These are phyloP conservation scores for Rosa lucieae DNA, from an alignment of 306 rosid genomes.

Conservation along the genomic window DNA sequence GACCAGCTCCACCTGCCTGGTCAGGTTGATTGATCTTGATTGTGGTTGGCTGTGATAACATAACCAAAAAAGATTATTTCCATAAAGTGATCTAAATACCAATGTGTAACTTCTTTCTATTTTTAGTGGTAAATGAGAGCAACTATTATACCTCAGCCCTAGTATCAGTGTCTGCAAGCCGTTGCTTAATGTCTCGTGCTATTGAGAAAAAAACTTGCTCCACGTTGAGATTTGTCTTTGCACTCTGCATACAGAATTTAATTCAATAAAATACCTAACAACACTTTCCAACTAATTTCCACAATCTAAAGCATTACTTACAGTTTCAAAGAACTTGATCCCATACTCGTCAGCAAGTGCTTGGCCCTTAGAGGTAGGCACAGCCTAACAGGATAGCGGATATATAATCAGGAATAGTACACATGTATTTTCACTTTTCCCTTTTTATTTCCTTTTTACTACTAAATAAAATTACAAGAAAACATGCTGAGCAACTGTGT, in stretches of 20 bases:
- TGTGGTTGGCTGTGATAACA: constrained; percentile 58
- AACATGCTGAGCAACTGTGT: too few relatives aligned
- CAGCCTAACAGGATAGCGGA: constrained; percentile 50
- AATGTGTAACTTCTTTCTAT: background rate
- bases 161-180: constrained; percentile 74
- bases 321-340: constrained; percentile 93
- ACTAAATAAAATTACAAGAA: background rate
- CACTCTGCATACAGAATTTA: constrained; percentile 58
- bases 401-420: background rate
- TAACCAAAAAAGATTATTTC: constrained; percentile 3
- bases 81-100: background rate
- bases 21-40: constrained; percentile 69
- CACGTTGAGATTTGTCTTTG: constrained; percentile 91
- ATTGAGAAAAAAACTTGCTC: constrained; percentile 93
- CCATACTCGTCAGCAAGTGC: constrained; percentile 97
- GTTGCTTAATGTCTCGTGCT: constrained; percentile 82
- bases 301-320: constrained; percentile 44
- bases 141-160: constrained; percentile 57
- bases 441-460: too few relatives aligned
- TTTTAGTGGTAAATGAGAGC: background rate
- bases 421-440: background rate
- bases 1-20: constrained; percentile 52
- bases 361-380: constrained; percentile 91
- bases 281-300: constrained; percentile 12
- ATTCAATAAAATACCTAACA: constrained; percentile 19